Percentiles rank a stretch among this genome's conserved stretches.
Conservation (phyloP, 2,329 filamentous ascomycete species). For the Graphilbum ipis-grandicollis region DNA sequence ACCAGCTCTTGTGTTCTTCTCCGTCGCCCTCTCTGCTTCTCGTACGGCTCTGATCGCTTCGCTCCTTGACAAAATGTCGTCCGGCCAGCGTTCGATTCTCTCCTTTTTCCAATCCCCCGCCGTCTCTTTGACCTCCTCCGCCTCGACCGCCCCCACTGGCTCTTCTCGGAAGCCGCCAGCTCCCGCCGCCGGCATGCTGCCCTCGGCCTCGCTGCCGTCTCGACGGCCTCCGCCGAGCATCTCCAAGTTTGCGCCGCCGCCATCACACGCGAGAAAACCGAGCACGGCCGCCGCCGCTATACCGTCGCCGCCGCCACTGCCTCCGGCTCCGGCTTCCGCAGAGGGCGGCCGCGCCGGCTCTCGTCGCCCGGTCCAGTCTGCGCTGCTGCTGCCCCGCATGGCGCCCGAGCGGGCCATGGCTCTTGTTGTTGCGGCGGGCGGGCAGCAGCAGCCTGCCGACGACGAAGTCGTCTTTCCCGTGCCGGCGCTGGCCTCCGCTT, state of each 20-base stretch:
- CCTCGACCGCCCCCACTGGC: constrained; percentile 15
- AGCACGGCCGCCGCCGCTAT: no score
- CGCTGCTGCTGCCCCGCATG: constrained; percentile 6
- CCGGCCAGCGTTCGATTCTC: constrained; percentile 33
- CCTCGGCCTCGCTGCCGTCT: no score
- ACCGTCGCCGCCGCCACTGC: no score
- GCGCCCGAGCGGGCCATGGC: constrained; percentile 6
- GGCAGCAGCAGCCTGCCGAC: not conserved
- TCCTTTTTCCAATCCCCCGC: constrained; percentile 35
- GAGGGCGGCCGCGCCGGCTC: no score
- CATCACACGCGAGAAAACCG: no score
- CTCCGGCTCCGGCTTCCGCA: no score
- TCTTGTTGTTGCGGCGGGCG: constrained; percentile 7
- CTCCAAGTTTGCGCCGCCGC: constrained; percentile 6
- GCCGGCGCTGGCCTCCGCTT: constrained; percentile 7
- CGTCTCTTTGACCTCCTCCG: constrained; percentile 14
- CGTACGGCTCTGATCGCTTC: not conserved
- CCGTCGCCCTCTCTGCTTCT: no score
- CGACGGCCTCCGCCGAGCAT: constrained; percentile 4
- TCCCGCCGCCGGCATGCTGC: no score
- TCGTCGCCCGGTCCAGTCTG: no score
- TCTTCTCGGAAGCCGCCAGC: no score
- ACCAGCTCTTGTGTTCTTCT: no score
- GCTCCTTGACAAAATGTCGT: constrained; percentile 3
- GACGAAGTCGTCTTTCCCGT: constrained; percentile 4